Base-by-base conservation (phyloP, 768 basidiomycete species). In the Gymnopilus dilepis region DNA sequence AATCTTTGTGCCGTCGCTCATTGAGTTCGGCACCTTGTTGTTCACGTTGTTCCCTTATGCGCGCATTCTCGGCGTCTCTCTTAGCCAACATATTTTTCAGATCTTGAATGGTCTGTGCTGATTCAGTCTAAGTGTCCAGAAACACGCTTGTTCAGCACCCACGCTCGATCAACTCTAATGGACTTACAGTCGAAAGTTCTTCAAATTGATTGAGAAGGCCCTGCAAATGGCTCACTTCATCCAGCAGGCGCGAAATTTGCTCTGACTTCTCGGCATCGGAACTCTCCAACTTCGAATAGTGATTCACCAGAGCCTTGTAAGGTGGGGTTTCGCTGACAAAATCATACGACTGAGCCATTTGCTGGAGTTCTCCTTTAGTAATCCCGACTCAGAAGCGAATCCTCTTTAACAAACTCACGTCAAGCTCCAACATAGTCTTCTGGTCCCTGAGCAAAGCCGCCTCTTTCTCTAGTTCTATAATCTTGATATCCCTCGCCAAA, bases 41-140 rank as follows among this genome's bases (percentile, higher is more conserved):
- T 64, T 94, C 91, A 6, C 92, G 85, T 63, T 86, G 82, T 54
- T 89, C 89, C 21, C 92, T 86, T 19, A 94, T 78, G 31, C 92
- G 85, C 19, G 80, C 73, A 65, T 84, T 85, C 56, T 94, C 91
- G 2, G 77, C 74, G 64, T 92, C 89, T 34, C 88, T 85, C 69
- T 89, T 90, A 8, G 77, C 76, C 37, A 90, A 72, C 71, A 85
- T 80, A 0, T 72, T 70, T 66, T 84, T 87, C 31, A 91, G 77
- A 30, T 95, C 91, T 64, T 89, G 83, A n/a, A 81, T 77, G 34
- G 78, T 74, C 68, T 84, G 80, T 28, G 79, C 80, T 9, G 82
- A 79, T 51, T 71, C 65, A 50, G 50, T 64, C 80, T 81, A 58
- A 8, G 3, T 37, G 8, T 30, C 8, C 15, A 11, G 56, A 52